Evolutionary conservation across 768 basidiomycete genomes (phyloP), one percentile per base, ranked within the genome.

Genomic region (Lactarius tabidus): DNA sequence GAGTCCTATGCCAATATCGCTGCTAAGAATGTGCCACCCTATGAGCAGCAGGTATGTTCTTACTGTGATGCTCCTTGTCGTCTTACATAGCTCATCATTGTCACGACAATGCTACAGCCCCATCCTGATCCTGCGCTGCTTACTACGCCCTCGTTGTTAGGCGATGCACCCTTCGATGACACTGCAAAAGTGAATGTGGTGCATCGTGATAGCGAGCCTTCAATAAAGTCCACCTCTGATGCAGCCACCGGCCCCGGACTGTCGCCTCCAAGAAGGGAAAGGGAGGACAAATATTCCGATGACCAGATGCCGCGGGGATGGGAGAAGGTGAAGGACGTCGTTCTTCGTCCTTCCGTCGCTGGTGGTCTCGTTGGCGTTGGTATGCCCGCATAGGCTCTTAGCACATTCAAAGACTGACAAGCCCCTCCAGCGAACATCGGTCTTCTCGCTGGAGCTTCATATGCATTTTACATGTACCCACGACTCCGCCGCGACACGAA

Each of bases 341-440:
- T 91, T 29, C 76, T 91, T 64, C 80, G 84, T 33, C 89, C 90
- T 17, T 84, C 84, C 29, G 84, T 89, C 58, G 85, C 86, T 12
- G 88, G 91, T 31, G 90, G 91, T 51, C 76, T 91, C 33, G 69
- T 91, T 66, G 89, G 89, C 51, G 72, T 91, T 53, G 80, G 90
- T 89, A 68, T 20, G 82, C 78, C 9, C 35, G 31, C 35, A 52
- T 59, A 14, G 56, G 43, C 48, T 39, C 17, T 59, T 14, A 62
- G 59, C 39, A n/a, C 18, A 36, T 29, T 23, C 31, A 26, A 35
- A 15, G 39, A 28, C 59, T 36, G 41, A 43, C 57, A 54, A 61
- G 63, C 18, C 17, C 15, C 48, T 58, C 0, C 63, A 90, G 89
- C 89, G 56, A 92, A 92, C 74, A 76, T 91, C 67, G 90, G 90